phyloP scores from a whole-genome alignment of 805 yeast species.

The Saccharomycopsis sp. region DNA sequence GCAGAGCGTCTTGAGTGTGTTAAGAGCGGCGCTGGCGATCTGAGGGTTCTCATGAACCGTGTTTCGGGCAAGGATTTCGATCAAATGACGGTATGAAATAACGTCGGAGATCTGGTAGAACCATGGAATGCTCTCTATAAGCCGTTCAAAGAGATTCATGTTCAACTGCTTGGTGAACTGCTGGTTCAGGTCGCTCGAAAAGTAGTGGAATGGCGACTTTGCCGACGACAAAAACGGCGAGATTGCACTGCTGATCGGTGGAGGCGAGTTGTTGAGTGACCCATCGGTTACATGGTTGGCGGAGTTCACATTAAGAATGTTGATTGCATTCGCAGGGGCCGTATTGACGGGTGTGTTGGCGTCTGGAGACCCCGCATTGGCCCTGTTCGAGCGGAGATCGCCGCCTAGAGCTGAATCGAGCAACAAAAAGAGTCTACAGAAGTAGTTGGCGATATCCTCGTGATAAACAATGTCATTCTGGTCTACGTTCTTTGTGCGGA shows the following conservation, averaged over 20 bases:
- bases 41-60: constrained; percentile 58
- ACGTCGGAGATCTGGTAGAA: constrained; percentile 40
- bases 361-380: background rate
- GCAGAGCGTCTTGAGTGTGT: constrained; percentile 60
- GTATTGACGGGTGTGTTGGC: background rate
- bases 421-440: constrained; percentile 48
- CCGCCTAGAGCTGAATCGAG: constrained; percentile 57
- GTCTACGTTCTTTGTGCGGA: constrained; percentile 14
- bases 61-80: constrained; percentile 74
- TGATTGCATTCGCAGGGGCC: background rate
- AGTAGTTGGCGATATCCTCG: constrained; percentile 60
- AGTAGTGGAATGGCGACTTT: constrained; percentile 18
- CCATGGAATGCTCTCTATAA: constrained; percentile 73
- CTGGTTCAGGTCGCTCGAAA: constrained; percentile 12
- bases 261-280: background rate
- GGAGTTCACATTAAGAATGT: background rate
- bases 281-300: background rate
- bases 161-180: constrained; percentile 32
- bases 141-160: constrained; percentile 58
- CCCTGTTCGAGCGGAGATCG: constrained; percentile 32
- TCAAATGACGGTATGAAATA: constrained; percentile 52
- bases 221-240: constrained; percentile 11
- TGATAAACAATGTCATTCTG: constrained; percentile 34
- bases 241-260: constrained; percentile 3
- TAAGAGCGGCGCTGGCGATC: constrained; percentile 59